Evolutionary conservation across 164 flowering plant species (phyloP), one percentile per base, ranked within the genome.

Genomic region (Sedum album): DNA sequence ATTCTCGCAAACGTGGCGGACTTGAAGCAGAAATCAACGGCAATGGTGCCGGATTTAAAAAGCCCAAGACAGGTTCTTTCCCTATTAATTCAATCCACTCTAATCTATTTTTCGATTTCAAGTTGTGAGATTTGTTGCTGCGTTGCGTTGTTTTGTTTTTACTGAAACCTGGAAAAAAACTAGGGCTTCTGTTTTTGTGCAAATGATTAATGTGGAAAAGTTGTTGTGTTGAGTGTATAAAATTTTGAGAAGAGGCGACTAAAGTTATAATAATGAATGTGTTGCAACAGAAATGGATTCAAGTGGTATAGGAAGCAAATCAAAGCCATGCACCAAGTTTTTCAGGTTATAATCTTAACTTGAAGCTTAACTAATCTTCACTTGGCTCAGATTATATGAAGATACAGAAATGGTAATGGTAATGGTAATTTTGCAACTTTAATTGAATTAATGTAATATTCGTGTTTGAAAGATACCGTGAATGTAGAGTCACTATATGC

Each of bases 251-350:
- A 80, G 36, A 71, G 73, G 68, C 79, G 81, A 87, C 94, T 83
- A 84, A 83, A 75, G 71, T 55, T 72, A 65, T 79, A 75, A 75
- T 75, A 85, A 85, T 81, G 83, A 86, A 93, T 86, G 81, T 86
- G 83, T 74, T 91, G 88, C 67, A 84, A 91, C 98, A 93, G 98
- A 91, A 85, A 77, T 51, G 94, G 97, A 93, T 80, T 41, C 89
- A 83, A 76, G 93, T 88, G 96, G 94, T 91, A 78, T 88, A 89
- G 97, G 97, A 89, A 91, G 97, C 97, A 93, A 93, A 93, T 89
- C 96, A 80, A 93, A 91, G 98, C 97, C 98, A 78, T 93, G 98
- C 97, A 93, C 93, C 79, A 93, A 93, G 87, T 93, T 93, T 93
- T 93, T 91, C 98, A 93, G 98, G 98, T 93, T 73, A 88, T 83